These are phyloP conservation scores for Penicillium janthinellum DNA, from an alignment of 2,329 filamentous ascomycete genomes.

Conservation along the genomic window DNA sequence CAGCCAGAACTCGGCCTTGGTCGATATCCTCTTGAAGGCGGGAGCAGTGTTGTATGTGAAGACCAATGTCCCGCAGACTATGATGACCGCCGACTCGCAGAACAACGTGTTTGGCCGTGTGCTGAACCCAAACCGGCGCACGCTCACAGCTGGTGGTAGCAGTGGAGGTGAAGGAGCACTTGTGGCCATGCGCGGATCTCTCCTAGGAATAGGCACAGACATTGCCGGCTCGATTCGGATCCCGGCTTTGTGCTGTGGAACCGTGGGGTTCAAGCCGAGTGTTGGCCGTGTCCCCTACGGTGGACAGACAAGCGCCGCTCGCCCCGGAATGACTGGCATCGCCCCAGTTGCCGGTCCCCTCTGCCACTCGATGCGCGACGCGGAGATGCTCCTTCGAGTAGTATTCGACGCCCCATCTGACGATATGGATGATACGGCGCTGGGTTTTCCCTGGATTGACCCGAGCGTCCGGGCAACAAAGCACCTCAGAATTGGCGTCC, in stretches of 20 bases:
- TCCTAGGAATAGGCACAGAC: constrained; percentile 37
- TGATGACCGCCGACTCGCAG: constrained; percentile 30
- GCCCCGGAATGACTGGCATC: constrained; percentile 21
- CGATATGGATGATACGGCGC: constrained; percentile 13
- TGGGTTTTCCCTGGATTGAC: constrained; percentile 13
- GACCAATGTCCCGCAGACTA: constrained; percentile 33
- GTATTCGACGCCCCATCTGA: constrained; percentile 8
- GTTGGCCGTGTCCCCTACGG: constrained; percentile 30
- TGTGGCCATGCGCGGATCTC: constrained; percentile 34
- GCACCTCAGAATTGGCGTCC: constrained; percentile 21
- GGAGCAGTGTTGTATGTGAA: constrained; percentile 33
- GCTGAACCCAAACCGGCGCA: constrained; percentile 20
- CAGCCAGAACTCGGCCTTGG: constrained; percentile 19
- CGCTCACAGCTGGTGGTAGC: constrained; percentile 14
- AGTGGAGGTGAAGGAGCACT: constrained; percentile 37
- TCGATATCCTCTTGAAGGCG: constrained; percentile 20
- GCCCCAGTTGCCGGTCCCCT: constrained; percentile 16
- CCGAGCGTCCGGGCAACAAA: neutral
- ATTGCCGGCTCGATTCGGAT: constrained; percentile 39
- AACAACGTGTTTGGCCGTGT: constrained; percentile 28
- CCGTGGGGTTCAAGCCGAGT: constrained; percentile 38
- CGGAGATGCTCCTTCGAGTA: constrained; percentile 13
- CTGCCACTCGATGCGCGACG: constrained; percentile 17
- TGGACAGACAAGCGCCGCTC: constrained; percentile 24
- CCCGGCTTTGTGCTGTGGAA: constrained; percentile 35